Evolutionary conservation across 192 early-diverging fungal genomes (phyloP).

Genomic region (Gamsiella multidivaricata): DNA sequence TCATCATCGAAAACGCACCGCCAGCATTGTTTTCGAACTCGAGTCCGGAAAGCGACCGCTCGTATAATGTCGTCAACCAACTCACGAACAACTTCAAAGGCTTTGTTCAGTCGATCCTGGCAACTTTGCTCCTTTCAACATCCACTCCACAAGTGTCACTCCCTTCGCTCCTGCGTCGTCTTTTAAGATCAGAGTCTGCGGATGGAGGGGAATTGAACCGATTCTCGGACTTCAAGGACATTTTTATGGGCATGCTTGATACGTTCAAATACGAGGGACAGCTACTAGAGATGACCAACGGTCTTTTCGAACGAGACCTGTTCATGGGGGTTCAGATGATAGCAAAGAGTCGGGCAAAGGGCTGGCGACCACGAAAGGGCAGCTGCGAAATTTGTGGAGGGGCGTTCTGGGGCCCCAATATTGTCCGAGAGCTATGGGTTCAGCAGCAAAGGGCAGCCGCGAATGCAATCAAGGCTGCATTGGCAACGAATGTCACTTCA

Average conservation of each 20-base stretch:
- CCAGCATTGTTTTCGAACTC: conserved; percentile 43
- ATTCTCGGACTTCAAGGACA: conserved; percentile 68
- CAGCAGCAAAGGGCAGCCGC: conserved; percentile 56
- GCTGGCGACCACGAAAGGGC: conserved; percentile 66
- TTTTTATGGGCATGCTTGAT: conserved; percentile 71
- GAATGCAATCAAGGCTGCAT: conserved; percentile 45
- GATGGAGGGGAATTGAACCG: conserved; percentile 36
- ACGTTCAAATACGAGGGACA: conserved; percentile 75
- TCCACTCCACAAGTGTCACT: conserved; percentile 68
- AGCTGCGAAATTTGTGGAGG: conserved; percentile 66
- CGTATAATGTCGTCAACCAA: conserved; percentile 53
- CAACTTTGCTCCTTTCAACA: conserved; percentile 65
- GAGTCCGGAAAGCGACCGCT: conserved; percentile 24
- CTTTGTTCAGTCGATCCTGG: conserved; percentile 67
- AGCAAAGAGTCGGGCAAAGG: conserved; percentile 61
- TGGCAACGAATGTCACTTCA: conserved; percentile 33
- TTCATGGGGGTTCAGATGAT: conserved; percentile 63
- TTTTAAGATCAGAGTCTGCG: conserved; percentile 62
- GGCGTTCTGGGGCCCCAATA: conserved; percentile 60
- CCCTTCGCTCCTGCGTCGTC: conserved; percentile 63
- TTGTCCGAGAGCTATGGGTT: conserved; percentile 57
- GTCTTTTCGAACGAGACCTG: conserved; percentile 68
- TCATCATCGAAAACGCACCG: conserved; percentile 38
- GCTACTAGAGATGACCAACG: conserved; percentile 69
- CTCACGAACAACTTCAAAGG: conserved; percentile 65